phyloP scores from a whole-genome alignment of 257 asterid species.

The Salvia miltiorrhiza region DNA sequence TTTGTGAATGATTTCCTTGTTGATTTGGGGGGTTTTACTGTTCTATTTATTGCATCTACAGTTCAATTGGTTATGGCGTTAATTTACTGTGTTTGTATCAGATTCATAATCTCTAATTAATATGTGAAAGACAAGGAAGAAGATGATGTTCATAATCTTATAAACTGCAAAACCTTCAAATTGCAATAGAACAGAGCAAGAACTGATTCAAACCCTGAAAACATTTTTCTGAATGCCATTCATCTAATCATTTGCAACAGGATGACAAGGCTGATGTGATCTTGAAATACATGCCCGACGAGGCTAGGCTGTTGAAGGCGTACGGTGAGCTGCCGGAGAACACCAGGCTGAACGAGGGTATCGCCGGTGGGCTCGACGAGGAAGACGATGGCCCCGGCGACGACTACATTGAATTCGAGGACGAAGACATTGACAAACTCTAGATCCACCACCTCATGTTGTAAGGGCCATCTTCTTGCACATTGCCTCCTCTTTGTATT shows the following conservation, averaged over 20 bases:
- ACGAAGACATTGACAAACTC: constrained; percentile 86
- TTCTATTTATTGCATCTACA: neutral
- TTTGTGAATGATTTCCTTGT: neutral
- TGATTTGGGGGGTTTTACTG: neutral
- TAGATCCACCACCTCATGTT: constrained; percentile 18
- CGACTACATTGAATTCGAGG: constrained; percentile 79
- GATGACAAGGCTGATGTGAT: constrained; percentile 97
- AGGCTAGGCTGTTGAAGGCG: constrained; percentile 89
- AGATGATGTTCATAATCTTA: neutral
- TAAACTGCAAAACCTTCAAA: neutral
- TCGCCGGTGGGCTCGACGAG: constrained; percentile 64
- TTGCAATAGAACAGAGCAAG: neutral
- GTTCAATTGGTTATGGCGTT: neutral
- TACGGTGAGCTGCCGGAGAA: constrained; percentile 92
- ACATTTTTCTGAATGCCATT: neutral
- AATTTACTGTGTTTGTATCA: neutral
- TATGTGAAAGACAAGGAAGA: neutral
- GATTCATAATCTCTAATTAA: neutral
- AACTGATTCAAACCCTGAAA: neutral
- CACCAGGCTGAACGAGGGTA: constrained; percentile 80
- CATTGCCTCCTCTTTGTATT: constrained; percentile 15
- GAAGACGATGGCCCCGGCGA: constrained; percentile 68
- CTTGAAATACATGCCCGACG: constrained; percentile 88
- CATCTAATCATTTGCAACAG: constrained; percentile 29
- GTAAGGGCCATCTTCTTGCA: neutral